These are phyloP conservation scores for Psilocybe tampanensis DNA, from an alignment of 768 basidiomycete species.

Conservation along the genomic window DNA sequence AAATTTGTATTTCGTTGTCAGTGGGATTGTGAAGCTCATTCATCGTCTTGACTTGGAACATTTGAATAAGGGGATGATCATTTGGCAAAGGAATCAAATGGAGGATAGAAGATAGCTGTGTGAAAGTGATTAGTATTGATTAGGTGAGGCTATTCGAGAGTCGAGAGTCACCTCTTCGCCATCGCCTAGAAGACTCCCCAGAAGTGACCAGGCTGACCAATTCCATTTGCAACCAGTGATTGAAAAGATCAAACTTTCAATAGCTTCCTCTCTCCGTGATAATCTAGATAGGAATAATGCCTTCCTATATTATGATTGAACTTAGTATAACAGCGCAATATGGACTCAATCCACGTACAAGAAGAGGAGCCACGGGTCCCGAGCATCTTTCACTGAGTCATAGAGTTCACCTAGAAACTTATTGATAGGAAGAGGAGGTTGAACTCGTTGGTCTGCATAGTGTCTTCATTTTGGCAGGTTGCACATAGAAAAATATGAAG, in stretches of 20 bases:
- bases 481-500: background rate
- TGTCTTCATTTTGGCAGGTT: conserved; percentile 4
- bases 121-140: conserved; percentile 17
- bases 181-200: conserved; percentile 80
- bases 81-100: conserved; percentile 48
- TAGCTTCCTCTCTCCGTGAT: conserved; percentile 81
- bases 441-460: conserved; percentile 63
- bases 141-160: conserved; percentile 6
- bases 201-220: conserved; percentile 89
- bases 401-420: conserved; percentile 58
- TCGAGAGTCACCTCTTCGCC: conserved; percentile 92
- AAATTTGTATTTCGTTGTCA: conserved; percentile 80
- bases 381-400: conserved; percentile 53
- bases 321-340: conserved; percentile 1
- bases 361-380: conserved; percentile 84
- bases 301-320: conserved; percentile 52
- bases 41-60: conserved; percentile 86
- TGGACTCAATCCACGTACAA: conserved; percentile 54
- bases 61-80: conserved; percentile 53
- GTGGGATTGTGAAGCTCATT: conserved; percentile 90
- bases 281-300: conserved; percentile 82
- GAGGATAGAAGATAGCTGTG: conserved; percentile 49
- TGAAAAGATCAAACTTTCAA: conserved; percentile 77
- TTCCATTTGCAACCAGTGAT: conserved; percentile 87
- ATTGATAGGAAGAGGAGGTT: conserved; percentile 70